Evolutionary conservation across 257 asterid genomes (phyloP), one percentile per base, ranked within the genome.

Genomic region (Pogostemon cablin): DNA sequence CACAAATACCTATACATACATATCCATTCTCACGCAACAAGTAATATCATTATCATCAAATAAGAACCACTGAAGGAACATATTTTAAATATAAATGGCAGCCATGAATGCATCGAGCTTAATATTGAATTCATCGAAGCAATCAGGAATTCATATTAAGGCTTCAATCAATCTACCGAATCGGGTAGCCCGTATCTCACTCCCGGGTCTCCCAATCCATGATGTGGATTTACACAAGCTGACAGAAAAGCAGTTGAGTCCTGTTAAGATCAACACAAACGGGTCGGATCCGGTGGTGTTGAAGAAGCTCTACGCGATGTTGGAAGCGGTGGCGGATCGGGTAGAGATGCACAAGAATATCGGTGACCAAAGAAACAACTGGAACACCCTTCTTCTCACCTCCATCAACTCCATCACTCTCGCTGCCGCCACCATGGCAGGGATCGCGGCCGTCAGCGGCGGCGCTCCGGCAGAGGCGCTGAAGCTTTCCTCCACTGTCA

Each of bases 331-430:
- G 42, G 68, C 90, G 0, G 96, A 89, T 65, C 81, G 96, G 25
- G 84, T 82, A 4, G 92, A 87, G 81, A 89, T 84, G 90, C 95
- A 89, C 69, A 71, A 59, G 25, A 87, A 87, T 40, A 72, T 87
- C 7, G 88, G 89, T 0, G 83, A 84, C 8, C 96, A 89, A 12
- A 70, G 92, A 37, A 72, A 65, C 53, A 81, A 81, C 4, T 87
- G 96, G 96, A 89, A 87, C 76, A 77, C 58, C 68, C 74, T 87
- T 5, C 80, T 89, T 5, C 48, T 85, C 44, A 81, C 84, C 0
- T 85, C 95, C 10, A 80, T 84, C 74, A 85, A 87, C 68, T 71
- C 87, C 0, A 73, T 83, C n/a, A 78, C 86, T 1, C 87, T 86
- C 9, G 84, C 91, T 0, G 91, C 88, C 46, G 67, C 84, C n/a